Percentiles rank a stretch among this genome's conserved stretches.
phyloP scores from a whole-genome alignment of 176 grass and related monocot genomes.

The Oryza longistaminata region DNA sequence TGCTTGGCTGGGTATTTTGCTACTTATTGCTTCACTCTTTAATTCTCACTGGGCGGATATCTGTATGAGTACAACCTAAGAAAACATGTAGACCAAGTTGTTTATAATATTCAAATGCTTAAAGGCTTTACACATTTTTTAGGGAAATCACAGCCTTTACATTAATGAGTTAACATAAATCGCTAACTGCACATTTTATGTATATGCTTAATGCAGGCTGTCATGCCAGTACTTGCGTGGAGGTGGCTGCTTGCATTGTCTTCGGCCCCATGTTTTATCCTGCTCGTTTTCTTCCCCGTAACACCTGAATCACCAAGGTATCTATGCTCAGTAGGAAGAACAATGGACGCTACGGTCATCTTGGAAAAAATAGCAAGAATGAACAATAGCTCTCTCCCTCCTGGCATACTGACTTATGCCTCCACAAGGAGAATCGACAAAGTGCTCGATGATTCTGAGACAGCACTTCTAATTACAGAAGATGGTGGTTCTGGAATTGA shows the following conservation, averaged over 20 bases:
- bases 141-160: neutral
- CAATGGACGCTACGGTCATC: constrained; percentile 43
- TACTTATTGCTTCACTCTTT: neutral
- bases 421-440: constrained; percentile 19
- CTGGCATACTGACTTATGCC: constrained; percentile 48
- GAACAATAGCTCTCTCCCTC: constrained; percentile 54
- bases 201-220: constrained; percentile 45
- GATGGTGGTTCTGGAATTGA: constrained; percentile 16
- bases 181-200: neutral
- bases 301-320: constrained; percentile 77
- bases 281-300: constrained; percentile 60
- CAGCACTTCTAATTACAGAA: constrained; percentile 34
- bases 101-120: neutral
- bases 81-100: neutral
- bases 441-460: constrained; percentile 36
- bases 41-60: neutral
- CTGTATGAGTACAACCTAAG: neutral
- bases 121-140: neutral
- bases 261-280: constrained; percentile 56
- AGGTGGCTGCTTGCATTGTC: constrained; percentile 68
- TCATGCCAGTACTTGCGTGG: constrained; percentile 71
- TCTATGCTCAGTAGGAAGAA: constrained; percentile 61
- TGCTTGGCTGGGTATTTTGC: constrained; percentile 65
- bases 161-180: neutral
- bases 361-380: constrained; percentile 69